Evolutionary conservation across 164 flowering plant genomes (phyloP).

Genomic region (Euptelea pleiosperma): DNA sequence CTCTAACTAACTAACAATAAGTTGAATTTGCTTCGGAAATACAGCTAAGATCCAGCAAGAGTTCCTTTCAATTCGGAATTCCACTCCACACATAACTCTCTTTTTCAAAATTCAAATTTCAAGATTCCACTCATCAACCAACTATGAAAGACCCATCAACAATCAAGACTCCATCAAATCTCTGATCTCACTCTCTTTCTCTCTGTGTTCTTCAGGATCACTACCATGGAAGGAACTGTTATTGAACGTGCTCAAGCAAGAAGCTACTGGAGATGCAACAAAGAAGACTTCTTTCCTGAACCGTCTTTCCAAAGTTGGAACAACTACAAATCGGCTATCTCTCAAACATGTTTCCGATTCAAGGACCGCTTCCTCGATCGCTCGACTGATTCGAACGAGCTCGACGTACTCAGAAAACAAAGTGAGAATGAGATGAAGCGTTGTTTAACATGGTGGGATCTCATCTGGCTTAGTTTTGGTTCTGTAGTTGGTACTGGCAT

Average conservation of each 20-base stretch:
- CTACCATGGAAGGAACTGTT: conserved; percentile 8
- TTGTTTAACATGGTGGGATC: conserved; percentile 90
- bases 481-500: conserved; percentile 87
- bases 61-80: too few relatives aligned
- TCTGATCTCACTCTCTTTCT: neutral
- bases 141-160: too few relatives aligned
- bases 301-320: conserved; percentile 47
- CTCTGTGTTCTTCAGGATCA: neutral
- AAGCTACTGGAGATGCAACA: conserved; percentile 69
- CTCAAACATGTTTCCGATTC: conserved; percentile 51
- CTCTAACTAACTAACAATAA: too few relatives aligned
- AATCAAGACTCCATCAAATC: too few relatives aligned
- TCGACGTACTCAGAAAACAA: conserved; percentile 30
- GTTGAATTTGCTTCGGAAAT: too few relatives aligned
- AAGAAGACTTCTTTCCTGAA: conserved; percentile 77
- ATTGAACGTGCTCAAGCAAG: neutral
- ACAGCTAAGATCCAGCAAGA: too few relatives aligned
- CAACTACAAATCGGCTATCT: conserved; percentile 53
- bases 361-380: conserved; percentile 59
- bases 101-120: too few relatives aligned
- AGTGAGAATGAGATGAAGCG: conserved; percentile 52
- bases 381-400: conserved; percentile 56
- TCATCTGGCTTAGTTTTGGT: conserved; percentile 77
- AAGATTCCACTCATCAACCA: too few relatives aligned
- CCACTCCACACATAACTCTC: too few relatives aligned